Evolutionary conservation across 2,329 filamentous ascomycete species (phyloP).

Genomic region (Epichloe baconii): DNA sequence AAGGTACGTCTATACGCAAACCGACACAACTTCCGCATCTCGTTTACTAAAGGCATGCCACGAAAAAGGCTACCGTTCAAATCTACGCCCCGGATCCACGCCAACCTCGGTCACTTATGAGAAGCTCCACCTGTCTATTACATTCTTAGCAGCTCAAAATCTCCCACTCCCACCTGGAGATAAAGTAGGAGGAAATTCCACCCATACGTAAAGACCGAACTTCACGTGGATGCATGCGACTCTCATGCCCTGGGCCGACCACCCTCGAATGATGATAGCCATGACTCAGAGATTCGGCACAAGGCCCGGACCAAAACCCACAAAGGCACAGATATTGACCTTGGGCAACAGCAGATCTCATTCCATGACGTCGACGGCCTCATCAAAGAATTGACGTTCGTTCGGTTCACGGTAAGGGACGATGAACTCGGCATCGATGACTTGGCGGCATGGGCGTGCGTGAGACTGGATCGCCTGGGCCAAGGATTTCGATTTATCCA

Average conservation of each 20-base stretch:
- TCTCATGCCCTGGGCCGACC: conserved; percentile 25
- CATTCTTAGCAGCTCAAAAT: conserved; percentile 63
- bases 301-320: conserved; percentile 46
- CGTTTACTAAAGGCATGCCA: neutral
- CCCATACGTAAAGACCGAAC: conserved; percentile 71
- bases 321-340: conserved; percentile 50
- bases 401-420: conserved; percentile 77
- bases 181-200: conserved; percentile 44
- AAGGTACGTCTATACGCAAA: conserved; percentile 29
- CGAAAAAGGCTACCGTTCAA: conserved; percentile 18
- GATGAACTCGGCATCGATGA: conserved; percentile 69
- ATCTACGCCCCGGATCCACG: conserved; percentile 10
- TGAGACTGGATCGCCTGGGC: conserved; percentile 68
- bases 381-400: conserved; percentile 57
- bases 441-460: conserved; percentile 77
- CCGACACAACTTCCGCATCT: neutral
- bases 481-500: conserved; percentile 67
- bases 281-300: conserved; percentile 32
- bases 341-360: conserved; percentile 40
- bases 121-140: conserved; percentile 57
- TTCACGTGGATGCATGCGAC: conserved; percentile 63
- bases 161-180: conserved; percentile 51
- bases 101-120: conserved; percentile 31
- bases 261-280: conserved; percentile 24
- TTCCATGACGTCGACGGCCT: conserved; percentile 44